phyloP scores from a whole-genome alignment of 352 stramenopile species.

The Globisporangium spiculum region DNA sequence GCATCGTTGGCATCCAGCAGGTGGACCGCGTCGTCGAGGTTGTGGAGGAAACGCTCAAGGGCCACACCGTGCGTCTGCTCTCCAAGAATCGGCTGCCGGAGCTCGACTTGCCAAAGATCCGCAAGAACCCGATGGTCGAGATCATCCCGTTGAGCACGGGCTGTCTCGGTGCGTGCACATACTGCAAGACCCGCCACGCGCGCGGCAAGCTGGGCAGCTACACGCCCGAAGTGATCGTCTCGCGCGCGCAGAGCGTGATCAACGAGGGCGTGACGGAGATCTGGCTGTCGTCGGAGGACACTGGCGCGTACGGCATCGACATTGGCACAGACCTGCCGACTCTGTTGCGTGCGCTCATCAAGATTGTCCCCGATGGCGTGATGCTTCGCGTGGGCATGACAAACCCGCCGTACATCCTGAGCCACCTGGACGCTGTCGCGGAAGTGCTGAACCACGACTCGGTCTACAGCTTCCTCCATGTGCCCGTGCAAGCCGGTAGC shows the following conservation, averaged over 20 bases:
- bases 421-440: slow-evolving; percentile 84
- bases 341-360: slow-evolving; percentile 64
- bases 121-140: slow-evolving; percentile 90
- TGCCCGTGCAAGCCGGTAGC: slow-evolving; percentile 89
- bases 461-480: slow-evolving; percentile 91
- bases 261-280: slow-evolving; percentile 88
- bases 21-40: slow-evolving; percentile 91
- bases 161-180: slow-evolving; percentile 91
- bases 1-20: slow-evolving; percentile 89
- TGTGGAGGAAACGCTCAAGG: slow-evolving; percentile 90
- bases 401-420: slow-evolving; percentile 91
- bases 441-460: slow-evolving; percentile 74
- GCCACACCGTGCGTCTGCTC: slow-evolving; percentile 85
- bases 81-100: slow-evolving; percentile 78
- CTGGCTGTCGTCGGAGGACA: slow-evolving; percentile 92
- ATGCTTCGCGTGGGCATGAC: slow-evolving; percentile 93
- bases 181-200: slow-evolving; percentile 92
- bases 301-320: slow-evolving; percentile 90
- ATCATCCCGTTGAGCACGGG: slow-evolving; percentile 91
- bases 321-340: slow-evolving; percentile 76
- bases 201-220: slow-evolving; percentile 91
- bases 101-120: slow-evolving; percentile 91
- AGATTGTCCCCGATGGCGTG: slow-evolving; percentile 62
- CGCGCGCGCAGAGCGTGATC: slow-evolving; percentile 61
- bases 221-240: slow-evolving; percentile 70